phyloP scores from a whole-genome alignment of 2,329 filamentous ascomycete genomes.

The Pseudonectria foliicola region DNA sequence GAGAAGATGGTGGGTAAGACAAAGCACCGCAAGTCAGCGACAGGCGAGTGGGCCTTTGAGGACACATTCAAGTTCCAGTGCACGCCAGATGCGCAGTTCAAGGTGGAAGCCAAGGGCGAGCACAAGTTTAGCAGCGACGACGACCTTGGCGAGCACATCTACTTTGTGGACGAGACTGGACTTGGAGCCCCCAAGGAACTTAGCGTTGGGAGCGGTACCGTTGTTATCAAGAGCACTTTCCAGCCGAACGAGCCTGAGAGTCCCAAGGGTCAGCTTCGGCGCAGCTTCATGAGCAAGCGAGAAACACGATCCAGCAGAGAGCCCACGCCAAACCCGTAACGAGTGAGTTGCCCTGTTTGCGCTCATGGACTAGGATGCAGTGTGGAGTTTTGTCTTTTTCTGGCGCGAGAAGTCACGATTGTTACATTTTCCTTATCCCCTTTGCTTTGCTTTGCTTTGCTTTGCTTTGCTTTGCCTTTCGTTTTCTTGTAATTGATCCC shows the following conservation, averaged over 20 bases:
- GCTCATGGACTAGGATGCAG: not conserved
- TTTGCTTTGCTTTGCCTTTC: not conserved
- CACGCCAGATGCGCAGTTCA: slow-evolving; percentile 78
- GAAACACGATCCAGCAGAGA: slow-evolving; percentile 40
- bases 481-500: not conserved
- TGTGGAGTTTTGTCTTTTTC: slow-evolving; percentile 1
- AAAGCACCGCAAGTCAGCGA: slow-evolving; percentile 72
- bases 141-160: slow-evolving; percentile 75
- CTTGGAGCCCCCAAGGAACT: slow-evolving; percentile 65
- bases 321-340: slow-evolving; percentile 29
- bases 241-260: slow-evolving; percentile 44
- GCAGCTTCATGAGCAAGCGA: slow-evolving; percentile 50
- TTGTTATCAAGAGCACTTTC: slow-evolving; percentile 71
- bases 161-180: slow-evolving; percentile 81
- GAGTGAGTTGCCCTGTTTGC: not conserved
- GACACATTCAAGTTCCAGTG: slow-evolving; percentile 75
- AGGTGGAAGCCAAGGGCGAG: slow-evolving; percentile 78
- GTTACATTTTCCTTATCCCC: slow-evolving; percentile 1
- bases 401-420: no score
- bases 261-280: slow-evolving; percentile 40
- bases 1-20: slow-evolving; percentile 84
- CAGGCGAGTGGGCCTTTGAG: slow-evolving; percentile 61
- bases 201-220: slow-evolving; percentile 62
- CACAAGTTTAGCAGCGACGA: slow-evolving; percentile 78
- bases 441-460: not conserved